phyloP scores from a whole-genome alignment of 306 rosid genomes.

The Inga laurina region DNA sequence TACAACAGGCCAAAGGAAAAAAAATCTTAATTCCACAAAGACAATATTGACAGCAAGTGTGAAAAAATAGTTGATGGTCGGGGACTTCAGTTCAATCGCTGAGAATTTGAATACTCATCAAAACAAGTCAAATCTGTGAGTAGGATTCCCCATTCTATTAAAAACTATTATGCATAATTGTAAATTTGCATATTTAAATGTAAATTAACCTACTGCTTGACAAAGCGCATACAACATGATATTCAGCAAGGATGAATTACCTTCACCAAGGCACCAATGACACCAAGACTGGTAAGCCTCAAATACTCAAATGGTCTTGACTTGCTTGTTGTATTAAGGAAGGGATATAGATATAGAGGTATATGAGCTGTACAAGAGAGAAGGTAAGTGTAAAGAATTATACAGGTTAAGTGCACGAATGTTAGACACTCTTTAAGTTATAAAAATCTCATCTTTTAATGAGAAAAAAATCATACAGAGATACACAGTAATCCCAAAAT shows the following conservation, averaged over 20 bases:
- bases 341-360: conserved; percentile 90
- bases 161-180: neutral
- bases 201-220: neutral
- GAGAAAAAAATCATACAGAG: conserved; percentile 1
- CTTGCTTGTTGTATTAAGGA: conserved; percentile 93
- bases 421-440: neutral
- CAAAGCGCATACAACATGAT: conserved; percentile 23
- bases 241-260: conserved; percentile 47
- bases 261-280: conserved; percentile 97
- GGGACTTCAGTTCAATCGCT: neutral
- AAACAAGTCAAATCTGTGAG: conserved; percentile 21
- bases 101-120: neutral
- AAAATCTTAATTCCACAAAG: neutral
- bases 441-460: neutral
- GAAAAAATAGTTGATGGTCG: neutral
- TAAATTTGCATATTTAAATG: neutral
- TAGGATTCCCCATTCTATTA: neutral
- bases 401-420: neutral
- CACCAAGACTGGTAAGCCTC: conserved; percentile 97
- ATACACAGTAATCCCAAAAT: neutral
- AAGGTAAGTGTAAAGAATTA: conserved; percentile 18
- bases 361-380: conserved; percentile 79
- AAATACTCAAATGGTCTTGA: conserved; percentile 94
- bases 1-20: neutral
- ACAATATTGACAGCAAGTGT: neutral